Conservation (phyloP, 768 basidiomycete species). For the Amanita inopinata region DNA sequence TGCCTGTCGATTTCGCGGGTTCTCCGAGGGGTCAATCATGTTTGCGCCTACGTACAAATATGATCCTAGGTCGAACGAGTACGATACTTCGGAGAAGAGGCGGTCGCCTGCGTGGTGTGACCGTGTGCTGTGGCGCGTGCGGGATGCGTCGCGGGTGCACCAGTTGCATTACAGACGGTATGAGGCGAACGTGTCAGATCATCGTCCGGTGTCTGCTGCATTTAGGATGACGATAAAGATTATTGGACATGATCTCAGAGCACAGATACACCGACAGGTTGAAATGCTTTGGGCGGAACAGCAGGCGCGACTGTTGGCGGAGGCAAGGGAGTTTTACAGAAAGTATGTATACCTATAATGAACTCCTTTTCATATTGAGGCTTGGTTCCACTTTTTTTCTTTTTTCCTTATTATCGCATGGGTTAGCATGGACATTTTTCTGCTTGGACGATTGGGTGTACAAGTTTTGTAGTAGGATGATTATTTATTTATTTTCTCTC, state of each 20-base stretch:
- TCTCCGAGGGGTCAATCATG: slow-evolving; percentile 71
- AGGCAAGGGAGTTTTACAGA: slow-evolving; percentile 33
- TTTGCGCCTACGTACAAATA: slow-evolving; percentile 96
- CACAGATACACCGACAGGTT: slow-evolving; percentile 45
- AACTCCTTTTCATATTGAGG: not conserved
- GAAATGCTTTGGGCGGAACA: slow-evolving; percentile 44
- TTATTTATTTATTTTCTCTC: no score
- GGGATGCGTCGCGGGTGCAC: slow-evolving; percentile 45
- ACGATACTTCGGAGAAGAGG: slow-evolving; percentile 83
- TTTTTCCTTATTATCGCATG: not conserved
- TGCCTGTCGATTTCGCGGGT: slow-evolving; percentile 76
- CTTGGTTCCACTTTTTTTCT: not conserved
- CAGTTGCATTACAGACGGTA: slow-evolving; percentile 71
- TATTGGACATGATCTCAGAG: slow-evolving; percentile 50
- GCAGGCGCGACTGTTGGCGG: slow-evolving; percentile 29
- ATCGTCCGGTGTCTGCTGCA: slow-evolving; percentile 78
- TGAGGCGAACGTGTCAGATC: slow-evolving; percentile 84
- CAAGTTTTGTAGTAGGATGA: no score
- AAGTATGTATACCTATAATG: not conserved
- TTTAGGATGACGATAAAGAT: slow-evolving; percentile 69
- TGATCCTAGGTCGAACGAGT: slow-evolving; percentile 66
- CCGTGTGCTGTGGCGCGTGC: slow-evolving; percentile 72
- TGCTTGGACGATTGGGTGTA: not conserved
- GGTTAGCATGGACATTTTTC: not conserved
- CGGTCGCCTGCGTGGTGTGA: slow-evolving; percentile 97